A percentile compares a stretch with the other conserved stretches of the same genome.
Conservation (phyloP, 2,329 filamentous ascomycete genomes). For the Colletotrichum tropicale region DNA sequence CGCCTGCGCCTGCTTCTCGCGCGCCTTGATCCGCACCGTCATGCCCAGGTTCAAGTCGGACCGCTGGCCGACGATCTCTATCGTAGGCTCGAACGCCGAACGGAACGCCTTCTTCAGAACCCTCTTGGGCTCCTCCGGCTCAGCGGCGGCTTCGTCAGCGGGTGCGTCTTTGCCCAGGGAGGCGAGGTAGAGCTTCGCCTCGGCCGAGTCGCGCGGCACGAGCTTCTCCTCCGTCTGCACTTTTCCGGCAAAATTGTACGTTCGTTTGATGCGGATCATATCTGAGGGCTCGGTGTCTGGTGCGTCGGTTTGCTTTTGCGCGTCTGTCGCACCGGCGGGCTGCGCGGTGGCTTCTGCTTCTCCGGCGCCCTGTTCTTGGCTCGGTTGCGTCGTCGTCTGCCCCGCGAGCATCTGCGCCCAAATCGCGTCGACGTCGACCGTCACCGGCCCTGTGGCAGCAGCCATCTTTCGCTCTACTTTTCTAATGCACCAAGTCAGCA, state of each 20-base stretch:
- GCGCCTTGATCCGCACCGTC: constrained; percentile 50
- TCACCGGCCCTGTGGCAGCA: constrained; percentile 62
- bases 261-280: constrained; percentile 70
- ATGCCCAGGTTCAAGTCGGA: constrained; percentile 64
- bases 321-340: not conserved
- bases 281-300: constrained; percentile 31
- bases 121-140: constrained; percentile 35
- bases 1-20: constrained; percentile 51
- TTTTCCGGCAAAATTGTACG: constrained; percentile 77
- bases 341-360: not conserved
- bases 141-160: constrained; percentile 21
- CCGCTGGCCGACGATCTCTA: constrained; percentile 46
- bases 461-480: constrained; percentile 62
- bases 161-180: constrained; percentile 43
- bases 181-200: constrained; percentile 67
- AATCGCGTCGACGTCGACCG: constrained; percentile 73
- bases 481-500: constrained; percentile 32
- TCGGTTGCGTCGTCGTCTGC: constrained; percentile 17
- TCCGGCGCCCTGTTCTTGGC: constrained; percentile 15
- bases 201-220: constrained; percentile 67
- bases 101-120: constrained; percentile 62
- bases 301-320: constrained; percentile 13
- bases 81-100: constrained; percentile 65
- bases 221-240: constrained; percentile 75
- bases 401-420: constrained; percentile 70